These are phyloP conservation scores for Fusarium papillatum DNA, from an alignment of 2,329 filamentous ascomycete genomes.

Conservation along the genomic window DNA sequence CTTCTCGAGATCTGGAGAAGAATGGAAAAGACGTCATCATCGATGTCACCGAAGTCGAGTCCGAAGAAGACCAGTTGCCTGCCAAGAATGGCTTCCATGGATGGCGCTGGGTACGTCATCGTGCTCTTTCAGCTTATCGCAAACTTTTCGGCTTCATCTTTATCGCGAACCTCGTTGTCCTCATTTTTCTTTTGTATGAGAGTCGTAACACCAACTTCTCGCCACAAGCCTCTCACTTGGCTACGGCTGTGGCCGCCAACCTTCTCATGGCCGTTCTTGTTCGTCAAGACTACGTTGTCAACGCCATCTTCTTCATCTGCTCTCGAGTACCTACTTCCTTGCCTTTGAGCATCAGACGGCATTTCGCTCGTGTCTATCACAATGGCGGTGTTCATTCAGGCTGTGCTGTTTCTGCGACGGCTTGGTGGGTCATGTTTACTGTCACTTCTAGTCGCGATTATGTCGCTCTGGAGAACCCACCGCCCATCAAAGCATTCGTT, in stretches of 20 bases:
- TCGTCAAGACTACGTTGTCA: constrained; percentile 64
- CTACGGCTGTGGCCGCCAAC: constrained; percentile 32
- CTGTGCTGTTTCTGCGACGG: constrained; percentile 54
- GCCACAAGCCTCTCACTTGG: constrained; percentile 17
- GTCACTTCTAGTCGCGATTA: constrained; percentile 28
- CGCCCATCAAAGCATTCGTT: constrained; percentile 23
- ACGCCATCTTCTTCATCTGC: constrained; percentile 56
- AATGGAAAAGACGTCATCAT: background rate
- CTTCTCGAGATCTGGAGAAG: constrained; percentile 19
- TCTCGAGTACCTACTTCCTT: constrained; percentile 55
- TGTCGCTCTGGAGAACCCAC: background rate
- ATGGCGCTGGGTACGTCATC: constrained; percentile 31
- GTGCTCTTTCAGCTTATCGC: constrained; percentile 32
- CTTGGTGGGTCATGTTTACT: constrained; percentile 54
- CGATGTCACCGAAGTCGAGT: background rate
- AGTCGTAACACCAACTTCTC: constrained; percentile 25
- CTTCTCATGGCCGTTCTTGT: constrained; percentile 59
- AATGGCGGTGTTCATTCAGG: constrained; percentile 60
- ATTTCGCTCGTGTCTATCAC: constrained; percentile 58
- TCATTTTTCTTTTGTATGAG: constrained; percentile 15
- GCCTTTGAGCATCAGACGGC: constrained; percentile 57
- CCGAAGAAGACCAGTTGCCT: constrained; percentile 22
- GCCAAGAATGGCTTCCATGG: constrained; percentile 32
- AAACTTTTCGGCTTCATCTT: constrained; percentile 34
- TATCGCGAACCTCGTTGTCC: constrained; percentile 14